These are phyloP conservation scores for Rhododendron simsii DNA, from an alignment of 148 eudicot genomes.

Conservation along the genomic window DNA sequence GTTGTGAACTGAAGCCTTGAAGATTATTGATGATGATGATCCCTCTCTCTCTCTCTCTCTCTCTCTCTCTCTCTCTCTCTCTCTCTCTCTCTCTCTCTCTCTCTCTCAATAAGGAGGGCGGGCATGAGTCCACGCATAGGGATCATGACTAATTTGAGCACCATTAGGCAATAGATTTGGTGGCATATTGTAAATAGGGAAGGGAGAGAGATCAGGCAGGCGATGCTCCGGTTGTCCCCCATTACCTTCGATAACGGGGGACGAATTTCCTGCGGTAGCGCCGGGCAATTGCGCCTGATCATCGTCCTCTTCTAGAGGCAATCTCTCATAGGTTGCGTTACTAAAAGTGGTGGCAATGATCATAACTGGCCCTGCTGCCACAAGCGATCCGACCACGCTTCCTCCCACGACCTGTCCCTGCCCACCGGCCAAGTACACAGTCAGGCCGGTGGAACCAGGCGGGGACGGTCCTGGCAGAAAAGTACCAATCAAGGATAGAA, in stretches of 20 bases:
- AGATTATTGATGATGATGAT: background rate
- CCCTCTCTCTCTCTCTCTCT: background rate
- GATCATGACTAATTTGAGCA: constrained; percentile 40
- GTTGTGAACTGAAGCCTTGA: background rate
- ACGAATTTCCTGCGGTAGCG: background rate
- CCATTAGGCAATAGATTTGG: constrained; percentile 39
- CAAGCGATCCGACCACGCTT: constrained; percentile 57
- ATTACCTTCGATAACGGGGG: constrained; percentile 11
- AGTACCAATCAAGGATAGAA: constrained; percentile 43
- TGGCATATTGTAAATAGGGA: constrained; percentile 32
- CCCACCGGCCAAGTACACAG: constrained; percentile 71
- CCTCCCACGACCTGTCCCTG: constrained; percentile 92
- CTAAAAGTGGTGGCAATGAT: constrained; percentile 78
- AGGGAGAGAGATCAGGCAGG: constrained; percentile 23
- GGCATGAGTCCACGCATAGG: constrained; percentile 35
- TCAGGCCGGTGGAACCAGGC: constrained; percentile 50
- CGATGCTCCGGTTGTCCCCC: constrained; percentile 18
- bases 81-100: background rate
- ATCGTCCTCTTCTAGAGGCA: constrained; percentile 32
- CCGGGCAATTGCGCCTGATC: constrained; percentile 19
- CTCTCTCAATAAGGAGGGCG: constrained; percentile 23
- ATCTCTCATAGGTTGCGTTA: constrained; percentile 55
- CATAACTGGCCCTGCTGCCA: constrained; percentile 70
- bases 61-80: background rate
- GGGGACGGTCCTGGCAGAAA: constrained; percentile 48